These are phyloP conservation scores for Jackrogersella minutella DNA, from an alignment of 495 filamentous ascomycete species.

Conservation along the genomic window DNA sequence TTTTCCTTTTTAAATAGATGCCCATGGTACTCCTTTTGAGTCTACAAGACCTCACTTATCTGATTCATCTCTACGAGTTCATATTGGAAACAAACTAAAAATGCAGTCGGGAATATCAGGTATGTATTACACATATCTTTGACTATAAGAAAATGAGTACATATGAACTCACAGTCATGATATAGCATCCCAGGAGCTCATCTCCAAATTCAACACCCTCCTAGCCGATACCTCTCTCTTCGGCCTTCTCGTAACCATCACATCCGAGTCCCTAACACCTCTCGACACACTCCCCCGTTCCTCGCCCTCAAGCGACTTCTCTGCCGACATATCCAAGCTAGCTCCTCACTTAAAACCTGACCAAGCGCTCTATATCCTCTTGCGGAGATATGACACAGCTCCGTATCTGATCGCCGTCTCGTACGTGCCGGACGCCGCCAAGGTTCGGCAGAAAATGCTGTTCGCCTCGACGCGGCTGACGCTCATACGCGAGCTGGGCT, in stretches of 20 bases:
- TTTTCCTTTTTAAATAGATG: background rate
- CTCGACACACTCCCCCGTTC: slow-evolving; percentile 64
- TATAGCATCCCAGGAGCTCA: slow-evolving; percentile 87
- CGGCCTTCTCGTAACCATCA: slow-evolving; percentile 83
- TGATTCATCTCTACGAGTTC: background rate
- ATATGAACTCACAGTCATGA: slow-evolving; percentile 10
- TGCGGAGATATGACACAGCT: slow-evolving; percentile 68
- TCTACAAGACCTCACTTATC: background rate
- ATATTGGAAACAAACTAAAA: slow-evolving; percentile 27
- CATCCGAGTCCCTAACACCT: slow-evolving; percentile 75
- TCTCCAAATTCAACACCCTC: slow-evolving; percentile 79
- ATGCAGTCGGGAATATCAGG: slow-evolving; percentile 94
- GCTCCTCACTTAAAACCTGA: slow-evolving; percentile 72
- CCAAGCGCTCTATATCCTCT: slow-evolving; percentile 82
- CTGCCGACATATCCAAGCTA: slow-evolving; percentile 66
- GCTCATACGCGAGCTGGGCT: slow-evolving; percentile 83
- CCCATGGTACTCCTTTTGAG: no score
- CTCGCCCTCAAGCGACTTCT: slow-evolving; percentile 59
- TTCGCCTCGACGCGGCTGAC: slow-evolving; percentile 90
- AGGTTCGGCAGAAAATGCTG: slow-evolving; percentile 94
- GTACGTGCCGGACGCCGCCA: slow-evolving; percentile 88
- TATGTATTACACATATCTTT: no score
- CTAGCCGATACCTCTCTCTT: slow-evolving; percentile 69
- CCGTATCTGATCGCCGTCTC: slow-evolving; percentile 77
- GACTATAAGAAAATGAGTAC: no score